Evolutionary conservation across 768 basidiomycete species (phyloP).

Genomic region (Porphyrellus cyaneotinctus): DNA sequence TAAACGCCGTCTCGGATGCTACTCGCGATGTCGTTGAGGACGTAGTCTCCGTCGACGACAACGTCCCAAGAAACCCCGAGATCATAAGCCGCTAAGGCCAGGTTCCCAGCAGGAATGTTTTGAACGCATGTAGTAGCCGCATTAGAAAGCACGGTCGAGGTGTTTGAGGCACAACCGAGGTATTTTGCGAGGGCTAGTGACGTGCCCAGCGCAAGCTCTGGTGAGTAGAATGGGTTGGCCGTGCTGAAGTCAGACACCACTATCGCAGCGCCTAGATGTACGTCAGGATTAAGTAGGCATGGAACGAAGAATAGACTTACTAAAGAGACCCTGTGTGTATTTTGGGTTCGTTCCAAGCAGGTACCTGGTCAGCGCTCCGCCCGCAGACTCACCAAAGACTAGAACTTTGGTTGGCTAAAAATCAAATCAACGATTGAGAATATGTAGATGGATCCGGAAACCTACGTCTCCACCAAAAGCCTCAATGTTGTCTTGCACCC

Average conservation of each 20-base stretch:
- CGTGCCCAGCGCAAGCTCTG: slow-evolving; percentile 4
- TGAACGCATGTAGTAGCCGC: slow-evolving; percentile 5
- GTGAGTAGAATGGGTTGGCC: slow-evolving; percentile 13
- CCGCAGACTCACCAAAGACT: slow-evolving; percentile 20
- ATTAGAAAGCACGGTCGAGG: slow-evolving; percentile 3
- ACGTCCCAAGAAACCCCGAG: slow-evolving; percentile 10
- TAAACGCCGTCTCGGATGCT: slow-evolving; percentile 17
- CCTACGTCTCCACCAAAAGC: slow-evolving; percentile 37
- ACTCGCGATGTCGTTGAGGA: slow-evolving; percentile 11
- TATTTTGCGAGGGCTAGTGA: slow-evolving; percentile 16
- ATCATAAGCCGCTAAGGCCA: slow-evolving; percentile 5
- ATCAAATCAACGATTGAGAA: background rate
- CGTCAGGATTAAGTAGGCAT: background rate
- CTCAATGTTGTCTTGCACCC: slow-evolving; percentile 34
- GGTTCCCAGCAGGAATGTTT: slow-evolving; percentile 1
- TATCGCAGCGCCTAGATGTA: slow-evolving; percentile 10
- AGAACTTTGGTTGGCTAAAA: slow-evolving; percentile 13
- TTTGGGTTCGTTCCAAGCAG: slow-evolving; percentile 13
- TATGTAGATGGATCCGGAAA: background rate
- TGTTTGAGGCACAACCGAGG: slow-evolving; percentile 17
- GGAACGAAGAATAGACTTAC: slow-evolving; percentile 1
- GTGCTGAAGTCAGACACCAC: slow-evolving; percentile 17
- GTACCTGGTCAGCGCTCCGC: slow-evolving; percentile 17
- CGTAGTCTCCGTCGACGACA: slow-evolving; percentile 16
- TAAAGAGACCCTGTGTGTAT: slow-evolving; percentile 18